Evolutionary conservation across 192 early-diverging fungal genomes (phyloP), one percentile per base, ranked within the genome.

Genomic region (Lobosporangium transversale): DNA sequence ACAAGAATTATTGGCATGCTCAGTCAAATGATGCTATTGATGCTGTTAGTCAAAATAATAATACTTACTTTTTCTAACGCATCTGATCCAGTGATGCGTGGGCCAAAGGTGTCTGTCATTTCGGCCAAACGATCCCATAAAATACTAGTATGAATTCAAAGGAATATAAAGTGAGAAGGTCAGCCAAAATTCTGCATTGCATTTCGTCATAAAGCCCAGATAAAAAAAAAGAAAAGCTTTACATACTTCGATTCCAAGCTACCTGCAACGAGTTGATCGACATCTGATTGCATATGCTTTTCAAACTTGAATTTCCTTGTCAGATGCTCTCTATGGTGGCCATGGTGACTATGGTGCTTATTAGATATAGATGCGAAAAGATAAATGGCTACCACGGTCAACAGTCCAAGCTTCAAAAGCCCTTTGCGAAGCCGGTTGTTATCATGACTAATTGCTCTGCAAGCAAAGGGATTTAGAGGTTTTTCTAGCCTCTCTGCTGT

Each of bases 71-170:
- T 83, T 61, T 84, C 80, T 44, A 86, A 82, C 0, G 71, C 78
- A 7, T 58, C 51, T 55, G 83, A 83, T 49, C 59, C 81, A 11
- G 81, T 84, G 62, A 88, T 83, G 30, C 86, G 84, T 68, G 82
- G 62, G 10, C 86, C 86, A 64, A 78, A 86, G 55, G 84, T 59
- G 27, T 88, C 86, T 2, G 86, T 88, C 86, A 87, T 87, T 62
- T 87, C 86, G 0, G 84, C 86, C 79, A 87, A 68, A 31, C 83
- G 68, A 52, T 86, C 84, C 87, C 87, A 88, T 9, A 62, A 56
- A 21, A 59, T 53, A 23, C 57, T 60, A 58, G 1, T 20, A 10
- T 40, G 37, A 7, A 40, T 7, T 40, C 7, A 40, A 14, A 40
- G 37, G 37, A n/a, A n/a, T n/a, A n/a, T n/a, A n/a, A n/a, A n/a